A percentile compares a stretch with the other conserved stretches of the same genome.
These are phyloP conservation scores for Tritrichomonas foetus DNA, from an alignment of 208 protist species.

Conservation along the genomic window DNA sequence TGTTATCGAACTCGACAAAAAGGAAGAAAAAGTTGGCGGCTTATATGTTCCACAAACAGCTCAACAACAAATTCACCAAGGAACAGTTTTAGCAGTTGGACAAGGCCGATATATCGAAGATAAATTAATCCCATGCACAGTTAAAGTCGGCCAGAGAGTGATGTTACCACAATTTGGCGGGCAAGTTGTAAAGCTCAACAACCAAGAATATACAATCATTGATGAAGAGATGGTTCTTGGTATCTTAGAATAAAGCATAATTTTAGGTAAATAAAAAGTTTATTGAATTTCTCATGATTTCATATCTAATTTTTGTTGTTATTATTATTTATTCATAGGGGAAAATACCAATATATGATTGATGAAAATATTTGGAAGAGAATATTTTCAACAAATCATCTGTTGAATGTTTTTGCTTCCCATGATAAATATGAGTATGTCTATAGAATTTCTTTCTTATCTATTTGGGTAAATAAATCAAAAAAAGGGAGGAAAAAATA, in stretches of 20 bases:
- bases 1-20: not conserved
- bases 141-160: not conserved
- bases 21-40: not conserved
- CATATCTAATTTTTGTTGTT: not conserved
- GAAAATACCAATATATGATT: too few species aligned
- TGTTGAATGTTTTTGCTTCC: too few species aligned
- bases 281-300: not conserved
- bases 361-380: too few species aligned
- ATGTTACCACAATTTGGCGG: not conserved
- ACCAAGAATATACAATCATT: not conserved
- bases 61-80: not conserved
- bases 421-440: too few species aligned
- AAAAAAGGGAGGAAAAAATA: too few species aligned
- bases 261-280: not conserved
- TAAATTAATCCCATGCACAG: not conserved
- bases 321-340: too few species aligned
- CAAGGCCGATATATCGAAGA: not conserved
- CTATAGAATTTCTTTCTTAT: too few species aligned
- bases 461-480: too few species aligned
- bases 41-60: not conserved
- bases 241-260: not conserved
- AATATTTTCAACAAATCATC: too few species aligned
- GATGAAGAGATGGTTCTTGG: not conserved
- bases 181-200: not conserved
- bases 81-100: not conserved